These are phyloP conservation scores for Ceratocystis lukuohia DNA, from an alignment of 2,329 filamentous ascomycete genomes.

Conservation along the genomic window DNA sequence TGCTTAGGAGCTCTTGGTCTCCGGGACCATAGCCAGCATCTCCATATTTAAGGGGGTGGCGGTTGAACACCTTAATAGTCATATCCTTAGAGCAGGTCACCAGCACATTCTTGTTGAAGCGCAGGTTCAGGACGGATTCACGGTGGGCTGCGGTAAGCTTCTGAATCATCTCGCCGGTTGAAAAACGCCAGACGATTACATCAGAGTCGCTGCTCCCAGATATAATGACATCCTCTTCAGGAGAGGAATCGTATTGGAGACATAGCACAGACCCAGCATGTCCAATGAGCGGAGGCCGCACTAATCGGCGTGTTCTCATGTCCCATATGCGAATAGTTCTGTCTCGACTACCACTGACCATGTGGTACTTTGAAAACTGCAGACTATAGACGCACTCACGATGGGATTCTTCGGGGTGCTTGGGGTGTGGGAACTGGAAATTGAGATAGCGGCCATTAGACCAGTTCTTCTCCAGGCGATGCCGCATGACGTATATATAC, in stretches of 20 bases:
- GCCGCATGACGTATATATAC: conserved; percentile 79
- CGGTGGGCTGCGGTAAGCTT: conserved; percentile 63
- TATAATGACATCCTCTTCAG: conserved; percentile 81
- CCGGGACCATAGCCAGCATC: conserved; percentile 40
- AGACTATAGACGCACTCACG: conserved; percentile 89
- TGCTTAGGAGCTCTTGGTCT: conserved; percentile 30
- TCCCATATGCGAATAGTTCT: conserved; percentile 83
- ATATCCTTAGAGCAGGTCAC: conserved; percentile 98
- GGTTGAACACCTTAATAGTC: conserved; percentile 91
- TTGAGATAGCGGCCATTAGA: conserved; percentile 65
- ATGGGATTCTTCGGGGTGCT: conserved; percentile 69
- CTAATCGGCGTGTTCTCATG: conserved; percentile 64
- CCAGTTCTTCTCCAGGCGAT: conserved; percentile 83
- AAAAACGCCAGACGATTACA: conserved; percentile 87
- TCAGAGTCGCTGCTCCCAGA: conserved; percentile 88
- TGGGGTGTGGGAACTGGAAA: conserved; percentile 81
- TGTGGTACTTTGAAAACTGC: conserved; percentile 70
- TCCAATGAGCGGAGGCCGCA: conserved; percentile 57
- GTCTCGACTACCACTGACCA: conserved; percentile 90
- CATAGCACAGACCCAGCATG: conserved; percentile 84
- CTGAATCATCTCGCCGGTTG: conserved; percentile 71
- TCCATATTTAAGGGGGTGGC: conserved; percentile 49
- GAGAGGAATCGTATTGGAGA: conserved; percentile 82
- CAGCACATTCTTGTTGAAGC: conserved; percentile 80
- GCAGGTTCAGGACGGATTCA: conserved; percentile 86